Base-by-base conservation (phyloP, 805 yeast genomes). In the Nematodospora valgi region DNA sequence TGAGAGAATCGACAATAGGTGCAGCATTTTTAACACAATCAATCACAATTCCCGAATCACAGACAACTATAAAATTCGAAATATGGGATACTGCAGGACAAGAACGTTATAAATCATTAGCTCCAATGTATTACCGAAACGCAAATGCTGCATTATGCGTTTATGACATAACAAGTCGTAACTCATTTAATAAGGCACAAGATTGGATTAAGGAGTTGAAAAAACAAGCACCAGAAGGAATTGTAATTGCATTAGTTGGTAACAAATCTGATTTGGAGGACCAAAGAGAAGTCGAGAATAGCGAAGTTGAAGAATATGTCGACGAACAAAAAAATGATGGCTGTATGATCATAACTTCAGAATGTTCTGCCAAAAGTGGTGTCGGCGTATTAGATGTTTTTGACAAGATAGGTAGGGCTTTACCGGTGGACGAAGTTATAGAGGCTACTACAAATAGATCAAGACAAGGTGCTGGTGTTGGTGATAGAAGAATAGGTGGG, bases 1-100 rank as follows among this genome's bases (percentile, higher is more conserved):
- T 76, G 56, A 72, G 84, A 44, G 88, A 83, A 57, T 82, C 89
- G 16, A 84, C 94, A 1, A 84, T 84, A 37, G 93, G 94, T 1
- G 94, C 94, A 1, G 94, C 93, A 2, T 84, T 83, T 55, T 64
- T 82, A 34, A 82, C 91, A 1, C 88, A 81, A 51, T 68, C 79
- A 3, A 74, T 82, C 30, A 71, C 74, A 13, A 51, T 77, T n/a
- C 75, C 74, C 35, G 75, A 65, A 23, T 47, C 53, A 21, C 72
- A 76, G 11, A 60, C 66, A 32, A 76, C 78, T 1, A 73, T 83
- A 27, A 82, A 82, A 54, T 70, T 80, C 47, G 87, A 82, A 50
- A 79, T 82, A 34, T 82, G 93, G 95, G 98, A 91, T 56, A 91
- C 98, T 10, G 98, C 98, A 0, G 98, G 98, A 17, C 98, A 66